A percentile compares a stretch with the other conserved stretches of the same genome.
Conservation (phyloP, 2,329 filamentous ascomycete genomes). For the Epichloe baconii region DNA sequence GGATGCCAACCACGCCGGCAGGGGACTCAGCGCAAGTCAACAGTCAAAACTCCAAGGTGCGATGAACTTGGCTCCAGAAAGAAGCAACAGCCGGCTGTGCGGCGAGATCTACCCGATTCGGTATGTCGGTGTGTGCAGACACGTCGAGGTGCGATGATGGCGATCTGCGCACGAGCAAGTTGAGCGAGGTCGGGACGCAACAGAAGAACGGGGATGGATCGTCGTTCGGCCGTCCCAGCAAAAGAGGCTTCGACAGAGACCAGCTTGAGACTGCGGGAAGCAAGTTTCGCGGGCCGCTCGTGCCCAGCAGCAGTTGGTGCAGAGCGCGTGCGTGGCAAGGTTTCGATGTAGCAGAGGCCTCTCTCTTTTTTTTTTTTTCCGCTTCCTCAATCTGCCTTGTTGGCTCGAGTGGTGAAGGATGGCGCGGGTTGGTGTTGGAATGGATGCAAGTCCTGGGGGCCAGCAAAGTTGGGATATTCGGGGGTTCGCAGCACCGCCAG, state of each 20-base stretch:
- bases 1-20: conserved; percentile 4
- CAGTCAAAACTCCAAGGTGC: neutral
- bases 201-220: conserved; percentile 9
- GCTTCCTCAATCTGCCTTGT: neutral
- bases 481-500: neutral
- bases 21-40: conserved; percentile 1
- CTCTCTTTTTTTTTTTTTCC: neutral
- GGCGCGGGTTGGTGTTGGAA: conserved; percentile 2
- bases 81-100: neutral
- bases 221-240: conserved; percentile 1
- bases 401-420: neutral
- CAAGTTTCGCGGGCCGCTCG: neutral
- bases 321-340: neutral
- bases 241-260: neutral
- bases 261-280: neutral
- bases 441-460: neutral
- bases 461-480: neutral
- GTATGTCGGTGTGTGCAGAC: neutral
- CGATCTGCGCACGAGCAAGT: conserved; percentile 6
- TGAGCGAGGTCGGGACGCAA: conserved; percentile 11
- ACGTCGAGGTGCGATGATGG: neutral
- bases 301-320: conserved; percentile 1
- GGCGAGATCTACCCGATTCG: neutral
- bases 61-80: conserved; percentile 1
- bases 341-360: neutral